Evolutionary conservation across 345 rosid genomes (phyloP), one percentile per base, ranked within the genome.

Genomic region (Nasturtium officinale): DNA sequence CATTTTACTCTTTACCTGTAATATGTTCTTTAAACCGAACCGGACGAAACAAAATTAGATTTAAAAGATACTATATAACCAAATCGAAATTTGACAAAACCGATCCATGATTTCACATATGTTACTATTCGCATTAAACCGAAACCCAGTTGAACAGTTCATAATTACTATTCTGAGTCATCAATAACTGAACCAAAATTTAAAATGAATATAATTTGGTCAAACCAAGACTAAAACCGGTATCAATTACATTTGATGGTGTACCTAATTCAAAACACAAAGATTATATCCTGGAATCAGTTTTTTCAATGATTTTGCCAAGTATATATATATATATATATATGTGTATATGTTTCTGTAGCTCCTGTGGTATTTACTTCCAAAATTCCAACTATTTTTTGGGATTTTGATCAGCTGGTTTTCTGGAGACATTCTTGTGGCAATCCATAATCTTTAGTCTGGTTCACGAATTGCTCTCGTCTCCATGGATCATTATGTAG

Each of bases 401-500:
- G 13, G 25, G 76, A 40, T 74, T 48, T 60, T 21, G 29, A 67
- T 84, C 63, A 82, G 69, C 62, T 73, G 47, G 65, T 45, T 69
- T 46, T 72, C 32, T 65, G 67, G 65, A 88, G 77, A 75, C 98
- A 91, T 82, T 89, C 89, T 75, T 52, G 81, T 17, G 97, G 96
- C 54, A 91, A 54, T 50, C 98, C 96, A 0, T 78, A 87, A 2
- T 87, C 89, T 82, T 85, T 86, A 54, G 70, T 78, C 46, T 17
- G 69, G 72, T 79, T 69, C 26, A 33, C 53, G 15, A 81, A 79
- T 67, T 82, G 78, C 7, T 77, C 72, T 74, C 33, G 81, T 77
- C 98, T 85, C 98, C 97, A 94, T 42, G 89, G 91, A 67, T 91
- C 97, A 48, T 91, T 88, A 59, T 94, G 96, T 75, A 94, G 72